phyloP scores from a whole-genome alignment of 495 filamentous ascomycete genomes.

The Podospora bellae-mahoneyi region DNA sequence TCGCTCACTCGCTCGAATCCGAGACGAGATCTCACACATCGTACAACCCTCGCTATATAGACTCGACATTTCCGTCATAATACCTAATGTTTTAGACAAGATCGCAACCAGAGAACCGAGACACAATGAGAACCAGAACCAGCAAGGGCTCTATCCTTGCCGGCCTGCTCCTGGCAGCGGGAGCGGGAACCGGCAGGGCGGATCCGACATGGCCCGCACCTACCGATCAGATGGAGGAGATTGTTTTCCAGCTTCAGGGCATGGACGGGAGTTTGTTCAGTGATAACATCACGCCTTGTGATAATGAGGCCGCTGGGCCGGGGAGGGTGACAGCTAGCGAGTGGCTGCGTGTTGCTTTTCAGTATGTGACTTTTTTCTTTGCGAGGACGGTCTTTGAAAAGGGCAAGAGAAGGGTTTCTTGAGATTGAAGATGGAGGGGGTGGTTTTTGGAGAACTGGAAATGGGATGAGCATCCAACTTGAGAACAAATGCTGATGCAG shows the following conservation, averaged over 20 bases:
- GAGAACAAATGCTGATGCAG: neutral
- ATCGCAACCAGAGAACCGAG: neutral
- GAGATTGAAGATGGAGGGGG: too few species aligned
- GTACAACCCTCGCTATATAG: constrained; percentile 1
- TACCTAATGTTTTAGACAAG: constrained; percentile 19
- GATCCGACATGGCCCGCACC: constrained; percentile 59
- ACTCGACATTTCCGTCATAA: neutral
- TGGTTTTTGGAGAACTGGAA: neutral
- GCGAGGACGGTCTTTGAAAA: neutral
- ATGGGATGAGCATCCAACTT: neutral
- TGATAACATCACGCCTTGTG: constrained; percentile 56
- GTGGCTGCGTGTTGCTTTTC: constrained; percentile 61
- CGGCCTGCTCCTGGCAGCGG: constrained; percentile 33
- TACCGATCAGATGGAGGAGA: constrained; percentile 61
- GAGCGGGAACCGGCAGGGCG: constrained; percentile 29
- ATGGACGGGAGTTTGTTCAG: constrained; percentile 53
- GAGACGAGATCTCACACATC: neutral
- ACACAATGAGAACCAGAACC: constrained; percentile 27
- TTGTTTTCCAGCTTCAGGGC: constrained; percentile 56
- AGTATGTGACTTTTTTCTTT: constrained; percentile 30
- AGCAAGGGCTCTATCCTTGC: constrained; percentile 20
- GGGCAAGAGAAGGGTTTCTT: neutral
- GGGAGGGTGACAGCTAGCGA: constrained; percentile 57
- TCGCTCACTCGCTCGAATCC: constrained; percentile 5
- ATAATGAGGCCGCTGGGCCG: constrained; percentile 50